These are phyloP conservation scores for Circinella minor DNA, from an alignment of 371 early-diverging fungal species.

Conservation along the genomic window DNA sequence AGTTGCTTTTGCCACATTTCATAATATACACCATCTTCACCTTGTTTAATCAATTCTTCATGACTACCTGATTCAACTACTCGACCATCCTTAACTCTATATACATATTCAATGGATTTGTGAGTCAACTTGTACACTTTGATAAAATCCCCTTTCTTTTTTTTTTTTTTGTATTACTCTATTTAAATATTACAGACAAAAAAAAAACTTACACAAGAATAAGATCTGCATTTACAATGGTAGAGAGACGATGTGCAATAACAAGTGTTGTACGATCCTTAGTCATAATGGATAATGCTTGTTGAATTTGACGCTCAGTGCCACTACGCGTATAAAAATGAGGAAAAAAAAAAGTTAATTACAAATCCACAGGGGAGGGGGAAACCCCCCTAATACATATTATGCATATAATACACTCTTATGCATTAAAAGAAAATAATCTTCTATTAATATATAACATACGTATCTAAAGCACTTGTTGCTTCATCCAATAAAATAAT, in stretches of 20 bases:
- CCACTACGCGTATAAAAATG: not conserved
- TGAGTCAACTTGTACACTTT: not conserved
- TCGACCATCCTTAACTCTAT: slow-evolving; percentile 70
- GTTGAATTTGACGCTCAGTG: slow-evolving; percentile 79
- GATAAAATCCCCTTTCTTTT: not conserved
- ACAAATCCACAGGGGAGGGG: too few species aligned
- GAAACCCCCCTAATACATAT: too few species aligned
- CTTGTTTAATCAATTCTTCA: slow-evolving; percentile 69
- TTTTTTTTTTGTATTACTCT: too few species aligned
- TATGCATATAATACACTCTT: not conserved
- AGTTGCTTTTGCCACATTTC: slow-evolving; percentile 92
- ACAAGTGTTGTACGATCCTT: slow-evolving; percentile 90
- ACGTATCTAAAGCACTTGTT: slow-evolving; percentile 67
- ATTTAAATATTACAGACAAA: not conserved
- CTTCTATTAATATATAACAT: not conserved
- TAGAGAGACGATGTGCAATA: slow-evolving; percentile 93
- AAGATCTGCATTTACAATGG: slow-evolving; percentile 80
- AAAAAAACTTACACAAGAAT: slow-evolving; percentile 61
- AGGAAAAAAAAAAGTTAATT: too few species aligned
- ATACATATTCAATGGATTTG: too few species aligned
- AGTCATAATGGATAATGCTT: slow-evolving; percentile 67
- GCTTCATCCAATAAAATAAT: slow-evolving; percentile 83
- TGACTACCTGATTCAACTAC: slow-evolving; percentile 91
- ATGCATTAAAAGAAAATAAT: not conserved
- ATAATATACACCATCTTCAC: slow-evolving; percentile 65